Evolutionary conservation across 176 grass and related monocot genomes (phyloP).

Genomic region (Musa beccarii): DNA sequence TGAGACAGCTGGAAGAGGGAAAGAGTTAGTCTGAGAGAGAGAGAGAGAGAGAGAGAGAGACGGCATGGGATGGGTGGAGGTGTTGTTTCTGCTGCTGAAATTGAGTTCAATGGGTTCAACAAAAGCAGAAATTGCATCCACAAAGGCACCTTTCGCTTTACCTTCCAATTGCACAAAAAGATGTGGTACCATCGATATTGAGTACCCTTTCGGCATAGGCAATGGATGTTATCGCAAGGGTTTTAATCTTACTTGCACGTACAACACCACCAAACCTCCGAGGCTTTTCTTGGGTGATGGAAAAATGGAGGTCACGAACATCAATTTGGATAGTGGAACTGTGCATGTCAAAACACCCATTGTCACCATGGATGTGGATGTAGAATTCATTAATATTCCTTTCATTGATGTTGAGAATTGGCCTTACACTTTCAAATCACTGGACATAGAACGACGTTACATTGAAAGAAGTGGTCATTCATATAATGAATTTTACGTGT

Average conservation of each 20-base stretch:
- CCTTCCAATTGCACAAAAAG: constrained; percentile 4
- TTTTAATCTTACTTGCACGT: constrained; percentile 23
- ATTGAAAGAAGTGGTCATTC: too few species aligned
- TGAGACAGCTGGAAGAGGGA: too few species aligned
- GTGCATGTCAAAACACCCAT: not conserved
- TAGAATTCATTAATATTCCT: not conserved
- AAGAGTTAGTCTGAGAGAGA: too few species aligned
- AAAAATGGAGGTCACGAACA: not conserved
- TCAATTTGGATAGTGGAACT: fast-evolving
- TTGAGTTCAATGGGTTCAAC: too few species aligned
- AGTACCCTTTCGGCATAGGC: constrained; percentile 27
- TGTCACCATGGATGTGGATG: not conserved
- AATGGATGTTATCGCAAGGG: constrained; percentile 24
- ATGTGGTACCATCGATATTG: constrained; percentile 8
- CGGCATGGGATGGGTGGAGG: too few species aligned
- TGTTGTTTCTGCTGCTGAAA: too few species aligned
- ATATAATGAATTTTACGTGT: not conserved
- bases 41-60: too few species aligned
- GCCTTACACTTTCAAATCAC: not conserved
- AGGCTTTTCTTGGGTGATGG: constrained; percentile 20
- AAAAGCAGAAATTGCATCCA: too few species aligned
- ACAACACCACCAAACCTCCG: not conserved
- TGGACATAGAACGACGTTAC: too few species aligned
- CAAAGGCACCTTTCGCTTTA: too few species aligned
- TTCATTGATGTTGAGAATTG: not conserved